Conservation (phyloP, 768 basidiomycete genomes). For the Chalciporus piperatus region DNA sequence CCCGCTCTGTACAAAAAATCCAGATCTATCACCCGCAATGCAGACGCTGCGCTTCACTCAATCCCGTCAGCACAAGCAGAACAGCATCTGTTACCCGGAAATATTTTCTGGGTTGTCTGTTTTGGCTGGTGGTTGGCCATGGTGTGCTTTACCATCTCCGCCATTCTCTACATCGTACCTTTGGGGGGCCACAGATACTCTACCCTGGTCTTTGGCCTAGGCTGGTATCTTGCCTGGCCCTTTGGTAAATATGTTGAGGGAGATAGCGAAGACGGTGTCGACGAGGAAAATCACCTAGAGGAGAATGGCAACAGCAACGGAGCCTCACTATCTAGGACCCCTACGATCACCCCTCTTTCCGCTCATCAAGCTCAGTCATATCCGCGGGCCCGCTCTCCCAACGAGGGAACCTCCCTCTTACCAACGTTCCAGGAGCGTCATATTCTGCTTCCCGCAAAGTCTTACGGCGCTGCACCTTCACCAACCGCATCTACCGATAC, state of each 20-base stretch:
- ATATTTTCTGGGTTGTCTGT: constrained; percentile 84
- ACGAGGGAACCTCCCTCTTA: constrained; percentile 51
- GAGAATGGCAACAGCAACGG: constrained; percentile 17
- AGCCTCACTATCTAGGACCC: constrained; percentile 38
- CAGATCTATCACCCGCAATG: constrained; percentile 92
- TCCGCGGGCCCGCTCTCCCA: constrained; percentile 19
- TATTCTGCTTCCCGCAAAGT: constrained; percentile 48
- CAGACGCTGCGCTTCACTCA: constrained; percentile 90
- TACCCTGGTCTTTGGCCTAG: constrained; percentile 83
- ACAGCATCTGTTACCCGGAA: constrained; percentile 89
- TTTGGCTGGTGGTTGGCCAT: constrained; percentile 95
- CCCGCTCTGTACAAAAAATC: constrained; percentile 98
- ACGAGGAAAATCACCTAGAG: constrained; percentile 36
- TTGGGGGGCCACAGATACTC: constrained; percentile 83
- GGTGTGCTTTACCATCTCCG: constrained; percentile 64
- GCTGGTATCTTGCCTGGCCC: constrained; percentile 97
- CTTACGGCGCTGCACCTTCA: constrained; percentile 62
- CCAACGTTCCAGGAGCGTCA: constrained; percentile 27
- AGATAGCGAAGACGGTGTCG: constrained; percentile 45
- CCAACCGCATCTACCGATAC: constrained; percentile 23
- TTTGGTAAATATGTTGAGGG: constrained; percentile 99
- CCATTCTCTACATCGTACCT: constrained; percentile 68
- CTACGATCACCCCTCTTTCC: constrained; percentile 44
- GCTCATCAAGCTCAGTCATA: constrained; percentile 18
- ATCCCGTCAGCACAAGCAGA: constrained; percentile 92